phyloP scores from a whole-genome alignment of 139 green algal genomes.

The Astrephomene gubernaculifera region DNA sequence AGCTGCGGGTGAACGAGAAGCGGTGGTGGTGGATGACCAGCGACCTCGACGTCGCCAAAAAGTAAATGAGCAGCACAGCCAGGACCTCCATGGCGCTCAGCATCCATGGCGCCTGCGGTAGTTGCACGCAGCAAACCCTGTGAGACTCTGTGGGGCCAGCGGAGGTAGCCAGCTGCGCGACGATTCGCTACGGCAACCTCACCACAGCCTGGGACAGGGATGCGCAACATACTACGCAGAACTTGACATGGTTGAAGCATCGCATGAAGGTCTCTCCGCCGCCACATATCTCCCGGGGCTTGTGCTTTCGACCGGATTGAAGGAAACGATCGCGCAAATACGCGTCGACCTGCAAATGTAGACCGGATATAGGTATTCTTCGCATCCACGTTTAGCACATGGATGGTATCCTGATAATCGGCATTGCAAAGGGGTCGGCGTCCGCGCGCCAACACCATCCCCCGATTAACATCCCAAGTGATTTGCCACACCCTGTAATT shows the following conservation, averaged over 20 bases:
- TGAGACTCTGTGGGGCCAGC: not conserved
- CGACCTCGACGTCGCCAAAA: slow-evolving; percentile 43
- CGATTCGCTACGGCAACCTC: not conserved
- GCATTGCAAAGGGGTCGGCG: too few species aligned
- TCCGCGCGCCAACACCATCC: not conserved
- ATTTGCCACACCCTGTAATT: slow-evolving; percentile 38
- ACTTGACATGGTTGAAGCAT: slow-evolving; percentile 45
- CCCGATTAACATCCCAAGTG: not conserved
- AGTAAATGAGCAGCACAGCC: slow-evolving; percentile 62
- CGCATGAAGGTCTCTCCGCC: slow-evolving; percentile 15
- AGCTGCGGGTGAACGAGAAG: slow-evolving; percentile 60
- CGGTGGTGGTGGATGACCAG: slow-evolving; percentile 50
- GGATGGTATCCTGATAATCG: too few species aligned
- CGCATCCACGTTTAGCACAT: not conserved
- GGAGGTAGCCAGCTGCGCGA: not conserved
- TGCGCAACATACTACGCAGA: slow-evolving; percentile 48
- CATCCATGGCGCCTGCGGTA: slow-evolving; percentile 66
- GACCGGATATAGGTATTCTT: not conserved
- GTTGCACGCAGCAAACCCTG: not conserved
- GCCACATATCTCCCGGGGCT: slow-evolving; percentile 1
- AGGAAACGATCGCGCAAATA: slow-evolving; percentile 51
- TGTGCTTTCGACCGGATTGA: not conserved
- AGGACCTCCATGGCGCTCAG: slow-evolving; percentile 59
- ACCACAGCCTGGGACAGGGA: slow-evolving; percentile 52
- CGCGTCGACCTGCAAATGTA: slow-evolving; percentile 38